Conservation (phyloP, 169 alveolate genomes). For the Eimeria tenella region DNA sequence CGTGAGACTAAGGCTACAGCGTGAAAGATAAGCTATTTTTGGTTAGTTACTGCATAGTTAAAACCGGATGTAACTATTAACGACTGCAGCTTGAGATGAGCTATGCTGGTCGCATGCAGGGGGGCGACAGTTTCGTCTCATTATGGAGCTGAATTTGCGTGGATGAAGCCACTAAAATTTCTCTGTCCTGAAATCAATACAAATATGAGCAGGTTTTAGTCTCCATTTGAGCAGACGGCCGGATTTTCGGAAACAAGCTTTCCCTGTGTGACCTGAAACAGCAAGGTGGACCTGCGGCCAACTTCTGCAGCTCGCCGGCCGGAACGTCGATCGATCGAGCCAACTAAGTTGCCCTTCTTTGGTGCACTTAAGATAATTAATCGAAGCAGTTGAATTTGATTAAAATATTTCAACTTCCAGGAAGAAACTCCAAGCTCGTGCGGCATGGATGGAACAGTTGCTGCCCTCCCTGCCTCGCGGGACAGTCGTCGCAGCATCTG, state of each 20-base stretch:
- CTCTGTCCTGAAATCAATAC: neutral
- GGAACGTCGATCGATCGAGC: constrained; percentile 11
- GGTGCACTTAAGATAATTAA: neutral
- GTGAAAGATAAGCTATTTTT: too few species aligned
- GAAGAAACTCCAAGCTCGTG: neutral
- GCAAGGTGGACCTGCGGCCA: neutral
- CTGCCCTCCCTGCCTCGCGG: neutral
- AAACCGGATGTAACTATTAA: too few species aligned
- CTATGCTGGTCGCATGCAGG: constrained; percentile 25
- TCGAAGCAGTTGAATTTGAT: too few species aligned
- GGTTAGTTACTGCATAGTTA: too few species aligned
- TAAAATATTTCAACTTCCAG: neutral
- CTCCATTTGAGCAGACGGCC: neutral
- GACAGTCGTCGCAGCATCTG: neutral
- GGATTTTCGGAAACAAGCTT: neutral
- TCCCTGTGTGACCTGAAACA: neutral
- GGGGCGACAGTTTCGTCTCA: constrained; percentile 15
- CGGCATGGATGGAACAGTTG: neutral
- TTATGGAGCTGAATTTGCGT: neutral
- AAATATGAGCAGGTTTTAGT: neutral
- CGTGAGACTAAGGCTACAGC: too few species aligned
- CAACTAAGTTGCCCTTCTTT: neutral
- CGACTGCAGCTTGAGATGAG: too few species aligned
- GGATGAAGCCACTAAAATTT: neutral
- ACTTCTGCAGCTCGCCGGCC: neutral